Evolutionary conservation across 257 asterid genomes (phyloP), one percentile per base, ranked within the genome.

Genomic region (Henckelia pumila): DNA sequence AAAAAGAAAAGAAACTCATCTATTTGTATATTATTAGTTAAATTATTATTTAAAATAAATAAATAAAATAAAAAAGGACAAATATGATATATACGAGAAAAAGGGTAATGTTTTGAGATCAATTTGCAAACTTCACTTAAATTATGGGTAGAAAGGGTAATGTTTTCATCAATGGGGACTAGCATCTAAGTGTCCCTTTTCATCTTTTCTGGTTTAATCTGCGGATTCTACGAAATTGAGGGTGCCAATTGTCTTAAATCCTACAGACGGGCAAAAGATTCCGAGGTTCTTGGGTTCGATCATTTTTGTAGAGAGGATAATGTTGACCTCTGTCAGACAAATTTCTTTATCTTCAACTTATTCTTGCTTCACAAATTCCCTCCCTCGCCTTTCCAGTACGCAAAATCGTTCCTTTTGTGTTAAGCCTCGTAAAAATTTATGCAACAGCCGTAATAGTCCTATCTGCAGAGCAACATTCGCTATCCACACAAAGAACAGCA

Each of bases 311-410:
- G 67, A 33, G 73, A 72, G 72, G 91, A 86, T 84, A 83, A 89
- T 87, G 96, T 85, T 77, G 95, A 79, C 79, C 79, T 68, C 83
- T 22, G 85, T 68, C 26, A 79, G 89, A 78, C 89, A 83, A 69
- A 77, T 85, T 73, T 86, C 86, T 63, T 0, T 40, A 40, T 40
- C n/a, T 13, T 40, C 50, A 13, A 78, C 79, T 65, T 80, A 80
- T 57, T 58, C 80, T 21, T 73, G 82, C 25, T 76, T 71, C 77
- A 72, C 78, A 77, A 53, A 67, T 8, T 71, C 82, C 56, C 73
- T 70, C 13, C 71, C 73, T 29, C 79, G 76, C 71, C 61, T 60
- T 68, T 61, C 78, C 56, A 63, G 33, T 44, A 71, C 82, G 7
- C 76, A 16, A 56, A 76, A 32, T 30, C 73, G 53, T 33, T 73